Base-by-base conservation (phyloP, 1,284 basidiomycete genomes). In the Pyrrhoderma noxium region DNA sequence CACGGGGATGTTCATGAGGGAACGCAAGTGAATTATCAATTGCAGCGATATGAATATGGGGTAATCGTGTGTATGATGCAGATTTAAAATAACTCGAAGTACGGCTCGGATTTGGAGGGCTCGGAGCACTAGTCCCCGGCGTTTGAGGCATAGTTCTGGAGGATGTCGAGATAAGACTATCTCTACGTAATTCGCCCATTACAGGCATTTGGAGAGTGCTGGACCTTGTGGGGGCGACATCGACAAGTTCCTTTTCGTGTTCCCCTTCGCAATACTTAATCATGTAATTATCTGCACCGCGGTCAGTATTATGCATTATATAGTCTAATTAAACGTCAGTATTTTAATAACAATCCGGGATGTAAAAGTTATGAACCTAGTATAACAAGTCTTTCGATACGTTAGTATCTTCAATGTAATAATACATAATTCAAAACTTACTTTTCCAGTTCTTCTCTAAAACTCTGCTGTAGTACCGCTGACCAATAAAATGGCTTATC, bases 11-110 rank as follows among this genome's bases (percentile, higher is more conserved):
- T 61, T 89, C 85, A 57, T 89, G 87, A 38, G 88, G 93, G 62
- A 94, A 96, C 0, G 89, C 90, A 22, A 96, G 76, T 0, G 89
- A 93, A 64, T 95, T 95, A 63, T 95, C 93, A 55, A 95, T 95
- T 8, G 93, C 93, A 49, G 88, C 89, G 44, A 92, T 86, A 61
- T 91, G 89, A 25, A 89, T 81, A 51, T 73, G 72, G 8, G 72
- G 69, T 45, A 67, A 64, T 22, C 64, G 64, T 9, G 61, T 67
- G 56, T 69, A 69, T 18, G 16, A 8, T 8, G 8, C 38, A 18
- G 38, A 8, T 22, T 40, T 40, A 5, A 21, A 27, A 37, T 40
- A 43, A 21, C 39, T 47, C 11, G 52, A 35, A 2, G 16, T 34
- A 3, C 22, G 27, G 31, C 31, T 7, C 3, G 44, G 49, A 14